Evolutionary conservation across 139 green algal genomes (phyloP).

Genomic region (Tetraselmis chui): DNA sequence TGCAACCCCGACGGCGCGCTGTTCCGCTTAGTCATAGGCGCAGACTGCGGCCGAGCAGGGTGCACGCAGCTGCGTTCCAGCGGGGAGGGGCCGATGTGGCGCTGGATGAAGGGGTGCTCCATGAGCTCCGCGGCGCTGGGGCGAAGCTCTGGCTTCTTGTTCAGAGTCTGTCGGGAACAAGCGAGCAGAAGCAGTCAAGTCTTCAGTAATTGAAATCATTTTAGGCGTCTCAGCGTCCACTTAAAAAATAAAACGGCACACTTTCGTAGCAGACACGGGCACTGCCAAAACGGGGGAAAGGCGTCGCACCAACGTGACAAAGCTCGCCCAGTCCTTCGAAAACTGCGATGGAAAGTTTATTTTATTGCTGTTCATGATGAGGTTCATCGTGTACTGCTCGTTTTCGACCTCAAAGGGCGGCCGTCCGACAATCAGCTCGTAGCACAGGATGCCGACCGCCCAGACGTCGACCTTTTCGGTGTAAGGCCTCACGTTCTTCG

Average conservation of each 20-base stretch:
- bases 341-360: conserved; percentile 37
- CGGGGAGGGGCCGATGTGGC: not conserved
- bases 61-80: no score
- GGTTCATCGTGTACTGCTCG: conserved; percentile 58
- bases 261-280: no score
- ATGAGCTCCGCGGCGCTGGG: conserved; percentile 57
- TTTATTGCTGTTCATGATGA: conserved; percentile 63
- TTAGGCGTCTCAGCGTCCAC: no score
- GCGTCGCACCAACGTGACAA: conserved; percentile 24
- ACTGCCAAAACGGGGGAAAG: no score
- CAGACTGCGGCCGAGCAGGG: not conserved
- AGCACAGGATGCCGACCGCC: conserved; percentile 75
- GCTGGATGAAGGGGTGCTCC: conserved; percentile 53
- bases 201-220: no score
- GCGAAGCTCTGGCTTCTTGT: conserved; percentile 50
- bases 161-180: conserved; percentile 27
- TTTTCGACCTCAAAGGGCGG: conserved; percentile 55
- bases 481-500: conserved; percentile 55
- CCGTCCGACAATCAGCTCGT: conserved; percentile 68
- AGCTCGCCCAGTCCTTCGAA: conserved; percentile 32
- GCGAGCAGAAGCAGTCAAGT: not conserved
- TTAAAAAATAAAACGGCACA: no score
- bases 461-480: conserved; percentile 62
- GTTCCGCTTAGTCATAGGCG: not conserved
- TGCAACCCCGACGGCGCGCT: not conserved